Base-by-base conservation (phyloP, 2,329 filamentous ascomycete genomes). In the Stachybotrys elegans region DNA sequence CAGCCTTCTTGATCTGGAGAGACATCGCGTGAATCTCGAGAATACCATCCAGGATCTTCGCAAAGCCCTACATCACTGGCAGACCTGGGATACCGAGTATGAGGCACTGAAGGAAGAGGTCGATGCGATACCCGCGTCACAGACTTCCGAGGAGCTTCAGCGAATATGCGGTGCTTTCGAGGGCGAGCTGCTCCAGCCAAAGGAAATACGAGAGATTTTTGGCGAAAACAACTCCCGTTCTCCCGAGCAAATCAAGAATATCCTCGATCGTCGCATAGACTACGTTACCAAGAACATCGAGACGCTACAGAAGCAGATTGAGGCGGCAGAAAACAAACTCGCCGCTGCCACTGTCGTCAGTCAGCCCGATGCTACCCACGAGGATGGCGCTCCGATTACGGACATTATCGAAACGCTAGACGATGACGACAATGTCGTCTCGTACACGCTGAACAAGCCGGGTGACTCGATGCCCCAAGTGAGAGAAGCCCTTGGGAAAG, bases 361-460 rank as follows among this genome's bases (percentile, higher is more conserved):
- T 44, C 75, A 82, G 20, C 77, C 83, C 1, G 80, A 83, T 43
- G 71, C 75, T 36, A 72, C 71, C 42, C 81, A 86, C 48, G 84
- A 86, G 48, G 81, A 83, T 12, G 83, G 82, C 1, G 70, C 90
- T 42, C 87, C 90, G 1, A 78, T 97, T 46, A 91, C 86, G 23
- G 93, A 97, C 56, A 97, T 98, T 51, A 73, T 89, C 43, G 93
- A 98, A 65, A 82, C 95, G 67, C 72, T 97, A 20, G 93, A 97
- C 58, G 91, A 96, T 8, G 80, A 95, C 11, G 93, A 84, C 44
- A 93, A 95, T 57, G 78, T 97, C 4, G 65, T 95, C 40, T 86
- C 80, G 0, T 81, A 77, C 53, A 78, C 71, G 44, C 68, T 85
- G 22, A 79, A 81, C 29, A 78, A 70, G n/a, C 85, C 89, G 0